A percentile compares a stretch with the other conserved stretches of the same genome.
Conservation (phyloP, 495 filamentous ascomycete genomes). For the Penicillium malachiteum region DNA sequence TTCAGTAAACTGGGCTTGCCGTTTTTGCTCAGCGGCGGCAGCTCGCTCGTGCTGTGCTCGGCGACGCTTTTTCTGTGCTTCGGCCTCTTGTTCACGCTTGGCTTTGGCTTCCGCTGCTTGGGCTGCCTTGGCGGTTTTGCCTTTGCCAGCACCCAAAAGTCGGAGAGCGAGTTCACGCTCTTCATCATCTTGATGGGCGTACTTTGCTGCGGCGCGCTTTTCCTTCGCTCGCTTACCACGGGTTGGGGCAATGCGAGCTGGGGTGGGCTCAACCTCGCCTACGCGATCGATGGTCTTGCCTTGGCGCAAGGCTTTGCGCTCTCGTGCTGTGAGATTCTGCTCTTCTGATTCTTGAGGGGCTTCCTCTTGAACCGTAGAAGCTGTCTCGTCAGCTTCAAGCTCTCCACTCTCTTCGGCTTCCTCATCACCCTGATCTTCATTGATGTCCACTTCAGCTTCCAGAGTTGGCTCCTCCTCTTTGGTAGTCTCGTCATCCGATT, state of each 20-base stretch:
- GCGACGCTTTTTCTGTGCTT: conserved; percentile 66
- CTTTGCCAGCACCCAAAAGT: conserved; percentile 71
- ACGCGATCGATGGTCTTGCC: conserved; percentile 33
- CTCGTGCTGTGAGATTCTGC: conserved; percentile 51
- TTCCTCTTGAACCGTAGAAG: conserved; percentile 13
- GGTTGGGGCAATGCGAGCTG: conserved; percentile 40
- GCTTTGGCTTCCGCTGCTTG: conserved; percentile 51
- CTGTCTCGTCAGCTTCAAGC: conserved; percentile 13
- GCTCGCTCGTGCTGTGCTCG: conserved; percentile 75
- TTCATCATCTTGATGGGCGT: conserved; percentile 92
- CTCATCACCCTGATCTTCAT: conserved; percentile 14
- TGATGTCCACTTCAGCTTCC: conserved; percentile 17
- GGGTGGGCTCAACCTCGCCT: conserved; percentile 11
- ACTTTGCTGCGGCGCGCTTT: conserved; percentile 86
- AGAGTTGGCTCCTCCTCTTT: conserved; percentile 21
- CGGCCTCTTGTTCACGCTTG: conserved; percentile 59
- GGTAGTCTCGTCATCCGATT: conserved; percentile 26
- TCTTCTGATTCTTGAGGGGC: conserved; percentile 21
- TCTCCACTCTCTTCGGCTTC: conserved; percentile 16
- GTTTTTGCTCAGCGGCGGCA: conserved; percentile 57
- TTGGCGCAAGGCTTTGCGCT: conserved; percentile 50
- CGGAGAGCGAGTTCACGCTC: conserved; percentile 80
- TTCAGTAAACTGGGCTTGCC: conserved; percentile 53
- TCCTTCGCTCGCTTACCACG: conserved; percentile 83
- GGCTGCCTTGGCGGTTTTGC: conserved; percentile 49